Percentiles rank a stretch among this genome's conserved stretches.
Evolutionary conservation across 352 stramenopile species (phyloP).

Genomic region (Phytophthora brassicae): DNA sequence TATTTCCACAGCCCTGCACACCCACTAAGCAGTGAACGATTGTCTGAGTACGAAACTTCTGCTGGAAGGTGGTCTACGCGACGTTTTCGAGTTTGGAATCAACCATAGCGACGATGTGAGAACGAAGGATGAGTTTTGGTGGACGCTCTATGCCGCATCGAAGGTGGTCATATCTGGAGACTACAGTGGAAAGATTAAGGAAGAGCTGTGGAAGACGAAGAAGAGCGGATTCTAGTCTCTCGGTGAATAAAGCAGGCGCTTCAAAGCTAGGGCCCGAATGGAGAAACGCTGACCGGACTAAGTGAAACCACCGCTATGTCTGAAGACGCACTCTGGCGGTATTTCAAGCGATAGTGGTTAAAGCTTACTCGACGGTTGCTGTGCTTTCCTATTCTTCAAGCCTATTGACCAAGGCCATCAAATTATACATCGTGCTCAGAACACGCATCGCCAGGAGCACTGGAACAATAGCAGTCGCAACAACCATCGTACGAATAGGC

Average conservation of each 20-base stretch:
- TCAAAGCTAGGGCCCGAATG: neutral
- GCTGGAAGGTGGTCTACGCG: too few relatives aligned
- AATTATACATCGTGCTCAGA: neutral
- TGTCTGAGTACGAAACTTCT: too few relatives aligned
- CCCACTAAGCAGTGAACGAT: too few relatives aligned
- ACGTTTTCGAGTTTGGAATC: too few relatives aligned
- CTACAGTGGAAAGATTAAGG: conserved; percentile 5
- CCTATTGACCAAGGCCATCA: neutral
- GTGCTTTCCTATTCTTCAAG: conserved; percentile 4
- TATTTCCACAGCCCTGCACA: too few relatives aligned
- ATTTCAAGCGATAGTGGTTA: conserved; percentile 5
- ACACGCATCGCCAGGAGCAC: neutral
- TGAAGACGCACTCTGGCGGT: conserved; percentile 5
- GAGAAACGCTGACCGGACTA: neutral
- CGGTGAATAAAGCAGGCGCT: conserved; percentile 6
- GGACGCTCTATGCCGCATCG: neutral
- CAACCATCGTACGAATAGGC: neutral
- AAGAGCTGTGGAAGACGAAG: conserved; percentile 6
- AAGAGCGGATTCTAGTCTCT: neutral
- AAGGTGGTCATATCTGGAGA: conserved; percentile 1
- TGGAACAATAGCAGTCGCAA: neutral
- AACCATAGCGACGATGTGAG: too few relatives aligned
- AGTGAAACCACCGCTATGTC: neutral
- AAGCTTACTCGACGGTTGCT: conserved; percentile 6
- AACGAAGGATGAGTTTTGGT: conserved; percentile 11